Evolutionary conservation across 1,284 basidiomycete species (phyloP).

Genomic region (Phellinidium pouzarii): DNA sequence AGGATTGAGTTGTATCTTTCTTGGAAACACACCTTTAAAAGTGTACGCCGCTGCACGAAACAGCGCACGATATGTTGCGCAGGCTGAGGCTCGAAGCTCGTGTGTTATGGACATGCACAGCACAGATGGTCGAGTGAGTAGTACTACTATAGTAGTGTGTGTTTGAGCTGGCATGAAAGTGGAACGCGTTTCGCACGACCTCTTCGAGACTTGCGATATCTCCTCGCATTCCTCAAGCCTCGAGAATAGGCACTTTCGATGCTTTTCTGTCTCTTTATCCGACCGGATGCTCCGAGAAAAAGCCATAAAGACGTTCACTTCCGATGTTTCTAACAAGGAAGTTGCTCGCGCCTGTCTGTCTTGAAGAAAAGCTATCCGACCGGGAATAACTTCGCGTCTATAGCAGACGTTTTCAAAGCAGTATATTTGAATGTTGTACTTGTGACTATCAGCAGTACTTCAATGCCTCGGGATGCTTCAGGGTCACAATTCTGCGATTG

Average conservation of each 20-base stretch:
- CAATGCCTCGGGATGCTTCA: not conserved
- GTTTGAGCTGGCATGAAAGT: too few species aligned
- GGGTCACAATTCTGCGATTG: not conserved
- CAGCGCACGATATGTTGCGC: conserved; percentile 65
- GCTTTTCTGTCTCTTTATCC: not conserved
- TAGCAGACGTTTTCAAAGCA: not conserved
- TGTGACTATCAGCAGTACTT: not conserved
- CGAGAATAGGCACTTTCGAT: too few species aligned
- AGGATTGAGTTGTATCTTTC: not conserved
- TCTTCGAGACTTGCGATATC: too few species aligned
- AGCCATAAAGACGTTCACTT: not conserved
- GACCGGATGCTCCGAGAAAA: not conserved
- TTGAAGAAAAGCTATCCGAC: not conserved
- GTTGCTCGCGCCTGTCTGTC: too few species aligned
- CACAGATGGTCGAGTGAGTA: too few species aligned
- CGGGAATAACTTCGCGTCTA: conserved; percentile 10
- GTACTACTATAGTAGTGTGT: too few species aligned
- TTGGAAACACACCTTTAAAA: conserved; percentile 48
- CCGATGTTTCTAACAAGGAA: too few species aligned
- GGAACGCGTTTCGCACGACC: not conserved
- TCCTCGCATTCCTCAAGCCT: too few species aligned
- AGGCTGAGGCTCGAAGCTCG: conserved; percentile 40
- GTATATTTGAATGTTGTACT: not conserved
- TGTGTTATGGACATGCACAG: conserved; percentile 16
- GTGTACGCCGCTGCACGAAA: conserved; percentile 58